Evolutionary conservation across 306 rosid genomes (phyloP).

Genomic region (Malus sylvestris): DNA sequence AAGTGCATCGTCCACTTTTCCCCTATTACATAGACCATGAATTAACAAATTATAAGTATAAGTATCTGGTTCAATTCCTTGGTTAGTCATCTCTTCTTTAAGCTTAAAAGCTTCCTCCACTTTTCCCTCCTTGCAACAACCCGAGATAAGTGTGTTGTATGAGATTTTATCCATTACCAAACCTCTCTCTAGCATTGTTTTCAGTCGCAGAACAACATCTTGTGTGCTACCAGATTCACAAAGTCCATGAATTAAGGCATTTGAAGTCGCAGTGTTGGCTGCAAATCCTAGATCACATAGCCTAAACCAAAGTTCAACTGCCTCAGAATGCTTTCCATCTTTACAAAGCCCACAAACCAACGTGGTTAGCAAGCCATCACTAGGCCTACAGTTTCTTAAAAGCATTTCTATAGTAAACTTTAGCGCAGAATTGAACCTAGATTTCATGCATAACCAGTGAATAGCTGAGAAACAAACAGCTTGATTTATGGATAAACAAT

Average conservation of each 20-base stretch:
- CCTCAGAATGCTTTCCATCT: conserved; percentile 45
- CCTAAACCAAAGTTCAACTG: conserved; percentile 60
- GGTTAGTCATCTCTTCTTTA: conserved; percentile 49
- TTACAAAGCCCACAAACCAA: conserved; percentile 59
- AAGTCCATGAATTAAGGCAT: conserved; percentile 64
- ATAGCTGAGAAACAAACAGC: conserved; percentile 44
- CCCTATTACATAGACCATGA: conserved; percentile 45
- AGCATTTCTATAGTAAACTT: conserved; percentile 33
- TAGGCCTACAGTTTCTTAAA: conserved; percentile 42
- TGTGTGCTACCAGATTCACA: conserved; percentile 43
- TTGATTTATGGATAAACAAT: conserved; percentile 35
- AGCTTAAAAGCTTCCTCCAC: conserved; percentile 44
- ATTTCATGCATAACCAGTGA: conserved; percentile 37
- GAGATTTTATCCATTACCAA: conserved; percentile 50
- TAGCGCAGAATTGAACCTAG: conserved; percentile 44
- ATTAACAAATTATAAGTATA: conserved; percentile 55
- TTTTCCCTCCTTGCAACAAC: conserved; percentile 49
- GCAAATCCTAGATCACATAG: conserved; percentile 45
- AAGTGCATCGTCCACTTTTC: conserved; percentile 46
- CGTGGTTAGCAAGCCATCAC: conserved; percentile 49
- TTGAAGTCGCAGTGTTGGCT: conserved; percentile 52
- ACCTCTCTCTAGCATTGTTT: conserved; percentile 52
- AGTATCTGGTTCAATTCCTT: conserved; percentile 51
- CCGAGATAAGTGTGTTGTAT: conserved; percentile 60
- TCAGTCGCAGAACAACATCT: conserved; percentile 28